Evolutionary conservation across 177 flowering plant species (phyloP).

Genomic region (Vitis hybrid): DNA sequence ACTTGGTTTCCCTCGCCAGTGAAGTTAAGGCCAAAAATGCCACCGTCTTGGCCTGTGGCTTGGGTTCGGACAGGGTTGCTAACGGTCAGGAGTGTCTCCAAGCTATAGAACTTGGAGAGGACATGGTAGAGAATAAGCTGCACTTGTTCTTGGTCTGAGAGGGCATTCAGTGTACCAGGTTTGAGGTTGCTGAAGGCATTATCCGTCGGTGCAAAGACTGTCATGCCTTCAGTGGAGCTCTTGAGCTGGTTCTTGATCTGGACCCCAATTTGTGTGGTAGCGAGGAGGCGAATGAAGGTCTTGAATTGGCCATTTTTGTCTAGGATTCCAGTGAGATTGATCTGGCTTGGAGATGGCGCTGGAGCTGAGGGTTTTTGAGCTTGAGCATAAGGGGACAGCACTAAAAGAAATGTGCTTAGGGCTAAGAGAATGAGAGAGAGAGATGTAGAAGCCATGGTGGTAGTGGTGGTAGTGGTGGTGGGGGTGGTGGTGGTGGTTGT

Average conservation of each 20-base stretch:
- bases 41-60: constrained; percentile 40
- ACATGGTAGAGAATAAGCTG: constrained; percentile 61
- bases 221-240: constrained; percentile 63
- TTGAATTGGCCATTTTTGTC: constrained; percentile 58
- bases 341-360: constrained; percentile 52
- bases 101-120: constrained; percentile 50
- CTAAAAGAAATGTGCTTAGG: constrained; percentile 10
- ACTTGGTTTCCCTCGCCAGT: constrained; percentile 44
- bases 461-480: constrained; percentile 9
- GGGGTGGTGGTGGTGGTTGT: constrained; percentile 11
- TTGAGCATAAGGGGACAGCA: constrained; percentile 19
- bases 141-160: constrained; percentile 41
- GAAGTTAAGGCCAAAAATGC: constrained; percentile 43
- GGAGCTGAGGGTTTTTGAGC: constrained; percentile 50
- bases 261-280: constrained; percentile 34
- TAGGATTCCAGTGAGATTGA: constrained; percentile 72
- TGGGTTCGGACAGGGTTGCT: constrained; percentile 77
- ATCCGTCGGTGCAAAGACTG: constrained; percentile 77
- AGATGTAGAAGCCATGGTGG: background rate
- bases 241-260: constrained; percentile 75
- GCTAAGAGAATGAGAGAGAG: constrained; percentile 10
- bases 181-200: constrained; percentile 69
- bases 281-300: constrained; percentile 56
- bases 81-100: constrained; percentile 32
- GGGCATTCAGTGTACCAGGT: constrained; percentile 53